Conservation (phyloP, 495 filamentous ascomycete species). For the Durotheca rogersii region DNA sequence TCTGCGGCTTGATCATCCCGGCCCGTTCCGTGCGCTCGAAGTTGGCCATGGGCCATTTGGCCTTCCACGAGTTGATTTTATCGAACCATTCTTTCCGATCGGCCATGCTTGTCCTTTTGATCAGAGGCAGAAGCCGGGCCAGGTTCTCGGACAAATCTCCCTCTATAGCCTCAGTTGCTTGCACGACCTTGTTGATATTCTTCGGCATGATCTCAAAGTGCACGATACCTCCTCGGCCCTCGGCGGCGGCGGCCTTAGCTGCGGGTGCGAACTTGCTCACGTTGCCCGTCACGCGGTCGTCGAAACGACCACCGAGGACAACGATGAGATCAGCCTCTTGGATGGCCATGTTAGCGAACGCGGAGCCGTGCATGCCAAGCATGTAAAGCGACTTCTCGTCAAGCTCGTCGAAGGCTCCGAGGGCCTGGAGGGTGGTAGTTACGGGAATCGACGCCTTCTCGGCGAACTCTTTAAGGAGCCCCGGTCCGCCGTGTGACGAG, state of each 20-base stretch:
- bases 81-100: slow-evolving; percentile 81
- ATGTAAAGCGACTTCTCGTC: slow-evolving; percentile 77
- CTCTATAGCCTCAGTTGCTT: slow-evolving; percentile 78
- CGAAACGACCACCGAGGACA: slow-evolving; percentile 72
- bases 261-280: slow-evolving; percentile 67
- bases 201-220: slow-evolving; percentile 84
- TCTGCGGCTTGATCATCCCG: slow-evolving; percentile 85
- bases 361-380: slow-evolving; percentile 81
- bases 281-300: slow-evolving; percentile 71
- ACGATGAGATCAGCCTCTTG: slow-evolving; percentile 79
- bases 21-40: slow-evolving; percentile 70
- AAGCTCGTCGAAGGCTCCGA: slow-evolving; percentile 75
- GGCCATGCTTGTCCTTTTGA: slow-evolving; percentile 56
- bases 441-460: slow-evolving; percentile 75
- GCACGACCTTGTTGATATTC: slow-evolving; percentile 86
- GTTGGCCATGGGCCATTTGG: slow-evolving; percentile 70
- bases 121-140: slow-evolving; percentile 65
- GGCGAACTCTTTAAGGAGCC: slow-evolving; percentile 64
- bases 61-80: slow-evolving; percentile 88
- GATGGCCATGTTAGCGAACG: slow-evolving; percentile 78
- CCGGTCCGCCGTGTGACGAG: slow-evolving; percentile 62
- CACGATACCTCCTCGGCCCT: slow-evolving; percentile 73
- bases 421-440: slow-evolving; percentile 75
- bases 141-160: slow-evolving; percentile 73
- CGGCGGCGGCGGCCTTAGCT: slow-evolving; percentile 64